Conservation (phyloP, 1,139 yeast species). For the Taiozyma onychis region DNA sequence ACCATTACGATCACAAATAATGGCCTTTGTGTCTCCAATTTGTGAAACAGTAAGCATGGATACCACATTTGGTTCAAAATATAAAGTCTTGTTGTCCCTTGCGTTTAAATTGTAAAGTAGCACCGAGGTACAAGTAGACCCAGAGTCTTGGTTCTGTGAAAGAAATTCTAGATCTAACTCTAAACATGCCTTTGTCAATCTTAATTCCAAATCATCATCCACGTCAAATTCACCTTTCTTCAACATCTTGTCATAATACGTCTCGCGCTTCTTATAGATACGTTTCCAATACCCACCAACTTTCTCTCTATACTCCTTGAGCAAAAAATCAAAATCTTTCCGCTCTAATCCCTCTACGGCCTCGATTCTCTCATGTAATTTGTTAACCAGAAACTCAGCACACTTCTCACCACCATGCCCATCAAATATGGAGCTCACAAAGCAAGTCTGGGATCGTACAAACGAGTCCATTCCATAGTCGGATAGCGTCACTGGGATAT, state of each 20-base stretch:
- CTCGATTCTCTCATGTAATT: constrained; percentile 56
- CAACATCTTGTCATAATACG: constrained; percentile 38
- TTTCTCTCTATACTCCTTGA: constrained; percentile 47
- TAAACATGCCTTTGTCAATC: constrained; percentile 60
- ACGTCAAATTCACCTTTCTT: constrained; percentile 28
- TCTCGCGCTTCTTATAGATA: constrained; percentile 50
- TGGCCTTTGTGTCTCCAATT: constrained; percentile 93
- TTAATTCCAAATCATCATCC: constrained; percentile 47
- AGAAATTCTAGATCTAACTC: constrained; percentile 47
- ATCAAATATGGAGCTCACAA: constrained; percentile 54
- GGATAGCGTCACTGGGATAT: constrained; percentile 30
- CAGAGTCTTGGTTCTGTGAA: constrained; percentile 38
- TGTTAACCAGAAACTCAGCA: constrained; percentile 48
- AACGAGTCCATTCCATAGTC: constrained; percentile 25
- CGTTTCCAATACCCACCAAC: constrained; percentile 90
- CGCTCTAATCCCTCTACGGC: constrained; percentile 25
- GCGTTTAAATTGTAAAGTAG: constrained; percentile 49
- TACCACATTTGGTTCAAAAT: constrained; percentile 66
- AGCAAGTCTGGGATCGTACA: constrained; percentile 11
- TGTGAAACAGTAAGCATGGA: constrained; percentile 77
- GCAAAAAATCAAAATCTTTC: constrained; percentile 31
- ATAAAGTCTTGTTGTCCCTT: constrained; percentile 39
- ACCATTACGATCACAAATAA: constrained; percentile 72
- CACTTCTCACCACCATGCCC: constrained; percentile 93
- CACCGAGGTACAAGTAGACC: constrained; percentile 82